Conservation (phyloP, 2,329 filamentous ascomycete genomes). For the Pyricularia sp. region DNA sequence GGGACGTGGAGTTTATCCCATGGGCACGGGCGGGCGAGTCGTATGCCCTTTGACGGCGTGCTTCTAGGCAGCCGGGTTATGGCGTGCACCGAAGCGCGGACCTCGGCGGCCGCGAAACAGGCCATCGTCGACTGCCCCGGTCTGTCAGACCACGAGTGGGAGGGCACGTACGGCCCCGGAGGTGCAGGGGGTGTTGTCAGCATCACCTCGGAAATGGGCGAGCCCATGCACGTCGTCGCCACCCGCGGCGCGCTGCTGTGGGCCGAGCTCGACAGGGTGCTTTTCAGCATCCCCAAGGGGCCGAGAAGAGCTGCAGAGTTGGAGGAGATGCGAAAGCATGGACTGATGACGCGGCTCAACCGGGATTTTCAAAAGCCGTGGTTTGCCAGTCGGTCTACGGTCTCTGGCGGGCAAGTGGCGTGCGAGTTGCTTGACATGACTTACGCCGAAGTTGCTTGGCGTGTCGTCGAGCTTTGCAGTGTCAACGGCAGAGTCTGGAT, state of each 20-base stretch:
- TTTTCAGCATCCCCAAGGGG: constrained; percentile 80
- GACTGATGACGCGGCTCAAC: constrained; percentile 88
- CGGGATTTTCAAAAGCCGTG: constrained; percentile 94
- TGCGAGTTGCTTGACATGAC: constrained; percentile 87
- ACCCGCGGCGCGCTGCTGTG: constrained; percentile 93
- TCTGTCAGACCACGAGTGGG: constrained; percentile 68
- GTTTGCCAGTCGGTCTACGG: constrained; percentile 72
- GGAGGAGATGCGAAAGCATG: constrained; percentile 76
- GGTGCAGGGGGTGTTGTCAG: constrained; percentile 73
- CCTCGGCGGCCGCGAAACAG: constrained; percentile 74
- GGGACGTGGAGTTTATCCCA: constrained; percentile 54
- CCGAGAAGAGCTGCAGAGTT: constrained; percentile 80
- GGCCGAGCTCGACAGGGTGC: constrained; percentile 98
- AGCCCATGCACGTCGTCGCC: constrained; percentile 96
- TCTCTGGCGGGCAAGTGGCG: constrained; percentile 50
- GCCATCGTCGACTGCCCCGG: constrained; percentile 79
- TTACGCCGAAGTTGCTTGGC: constrained; percentile 65
- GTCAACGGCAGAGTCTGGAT: constrained; percentile 56
- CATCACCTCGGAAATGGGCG: constrained; percentile 95
- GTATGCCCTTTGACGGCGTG: constrained; percentile 91
- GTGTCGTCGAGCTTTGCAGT: constrained; percentile 81
- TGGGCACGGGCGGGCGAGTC: constrained; percentile 32
- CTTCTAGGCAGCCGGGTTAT: constrained; percentile 89
- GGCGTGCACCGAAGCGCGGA: constrained; percentile 85
- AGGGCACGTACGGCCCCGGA: constrained; percentile 37